Evolutionary conservation across 352 stramenopile genomes (phyloP), one percentile per base, ranked within the genome.

Genomic region (Pythium periplocum): DNA sequence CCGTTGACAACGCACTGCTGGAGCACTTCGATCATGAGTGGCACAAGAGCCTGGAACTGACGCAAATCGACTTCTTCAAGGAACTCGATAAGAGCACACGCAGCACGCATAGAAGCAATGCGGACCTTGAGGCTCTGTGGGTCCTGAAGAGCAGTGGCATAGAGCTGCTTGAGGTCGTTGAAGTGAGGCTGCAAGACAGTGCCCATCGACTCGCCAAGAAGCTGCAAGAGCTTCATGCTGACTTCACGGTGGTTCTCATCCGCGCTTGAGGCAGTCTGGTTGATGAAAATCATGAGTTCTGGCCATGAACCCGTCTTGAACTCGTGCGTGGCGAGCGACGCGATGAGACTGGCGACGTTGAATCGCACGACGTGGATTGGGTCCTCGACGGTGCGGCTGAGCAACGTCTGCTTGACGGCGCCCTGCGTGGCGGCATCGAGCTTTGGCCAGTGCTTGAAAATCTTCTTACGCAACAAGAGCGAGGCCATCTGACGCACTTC

Each of bases 281-380:
- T 95, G 55, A 98, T 96, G 66, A 98, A 98, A 46, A 91, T 71
- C 66, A 98, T 96, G 36, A 98, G 74, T 65, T 98, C 93, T 0
- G 88, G 87, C 94, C 94, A 98, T 43, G 86, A 83, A 59, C 74
- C 75, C 9, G 59, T 44, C 30, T 78, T 75, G 43, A 90, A 65
- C 51, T 94, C 79, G 61, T 93, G 82, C 51, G 87, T 66, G n/a
- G 86, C 78, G 39, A 95, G 57, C 61, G 78, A 67, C n/a, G 86
- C 69, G 53, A 97, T 91, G 49, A 96, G 75, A 59, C 71, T 71
- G 38, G 85, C 81, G 51, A 97, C 73, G 6, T 77, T 88, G 35
- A 83, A 92, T 62, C 88, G 86, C 43, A 98, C 93, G 31, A 88
- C 76, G 51, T 90, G 73, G 47, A 91, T 82, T 2, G 83, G 77